Evolutionary conservation across 1,284 basidiomycete genomes (phyloP), one percentile per base, ranked within the genome.

Genomic region (Rhodotorula sp.): DNA sequence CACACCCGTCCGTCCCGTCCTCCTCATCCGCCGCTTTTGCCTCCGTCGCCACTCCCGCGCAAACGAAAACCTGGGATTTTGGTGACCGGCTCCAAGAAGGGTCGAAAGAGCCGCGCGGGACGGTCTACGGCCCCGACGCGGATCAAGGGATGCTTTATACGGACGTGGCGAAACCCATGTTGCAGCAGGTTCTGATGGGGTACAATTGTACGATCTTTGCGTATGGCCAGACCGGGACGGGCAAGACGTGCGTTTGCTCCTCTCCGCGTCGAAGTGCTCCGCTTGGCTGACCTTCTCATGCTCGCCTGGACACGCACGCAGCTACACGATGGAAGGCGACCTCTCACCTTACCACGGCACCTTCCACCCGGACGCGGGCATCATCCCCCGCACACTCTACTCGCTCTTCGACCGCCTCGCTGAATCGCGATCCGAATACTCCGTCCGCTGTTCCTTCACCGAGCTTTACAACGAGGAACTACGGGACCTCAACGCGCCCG

Each of bases 381-480:
- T 99, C 86, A 94, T 99, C 71, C 96, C 96, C n/a, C 89, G 96
- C 47, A 92, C 89, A 1, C 85, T 99, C 10, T 94, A 96, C 79
- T 88, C 90, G 34, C 86, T 99, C 4, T 99, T 99, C 79, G 87
- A 92, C 69, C 86, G 91, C 60, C 87, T 99, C 13, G 92, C 48
- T 47, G 83, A 85, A 11, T 86, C 86, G 0, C 83, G 85, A 18
- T 81, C 87, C 37, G 96, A 99, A 78, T 99, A 89, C 79, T 90
- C 91, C 74, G 94, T 99, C 79, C 94, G 92, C 77, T 87, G 96
- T 65, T 95, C 92, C 0, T 98, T 89, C 79, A 86, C 99, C 65
- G 96, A 99, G 79, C 85, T 99, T n/a, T 99, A 99, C 82, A 99
- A 99, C 79, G 96, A 99, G 81, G 95, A 99, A 79, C 86, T 99